Conservation (phyloP, 495 filamentous ascomycete genomes). For the Tuber magnatum region DNA sequence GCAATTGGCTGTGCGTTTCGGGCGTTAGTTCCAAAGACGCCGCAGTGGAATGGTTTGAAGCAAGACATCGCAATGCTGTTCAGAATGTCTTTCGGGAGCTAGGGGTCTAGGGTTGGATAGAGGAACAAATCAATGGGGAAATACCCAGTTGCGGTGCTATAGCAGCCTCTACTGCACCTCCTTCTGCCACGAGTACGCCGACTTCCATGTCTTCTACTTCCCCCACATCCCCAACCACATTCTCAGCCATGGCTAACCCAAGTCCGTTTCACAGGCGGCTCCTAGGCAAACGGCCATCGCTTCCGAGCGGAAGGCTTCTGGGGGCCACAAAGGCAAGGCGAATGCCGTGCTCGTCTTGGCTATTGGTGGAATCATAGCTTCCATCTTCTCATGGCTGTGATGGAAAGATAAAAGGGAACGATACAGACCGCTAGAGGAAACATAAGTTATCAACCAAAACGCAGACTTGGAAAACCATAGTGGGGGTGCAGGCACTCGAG, state of each 20-base stretch:
- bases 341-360: background rate
- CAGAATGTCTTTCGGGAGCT: background rate
- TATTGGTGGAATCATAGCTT: background rate
- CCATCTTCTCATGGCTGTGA: background rate
- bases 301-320: background rate
- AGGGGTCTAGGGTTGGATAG: background rate
- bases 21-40: background rate
- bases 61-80: background rate
- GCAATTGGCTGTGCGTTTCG: background rate
- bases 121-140: background rate
- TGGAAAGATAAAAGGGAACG: background rate
- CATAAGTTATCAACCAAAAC: background rate
- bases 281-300: background rate
- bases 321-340: background rate
- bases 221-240: background rate
- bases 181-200: background rate
- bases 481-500: background rate
- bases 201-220: background rate
- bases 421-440: background rate
- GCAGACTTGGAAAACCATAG: background rate
- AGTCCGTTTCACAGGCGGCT: background rate
- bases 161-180: background rate
- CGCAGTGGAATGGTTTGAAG: background rate
- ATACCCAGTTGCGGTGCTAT: background rate
- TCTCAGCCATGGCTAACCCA: background rate